Conservation (phyloP, 495 filamentous ascomycete species). For the Penicillium steckii region DNA sequence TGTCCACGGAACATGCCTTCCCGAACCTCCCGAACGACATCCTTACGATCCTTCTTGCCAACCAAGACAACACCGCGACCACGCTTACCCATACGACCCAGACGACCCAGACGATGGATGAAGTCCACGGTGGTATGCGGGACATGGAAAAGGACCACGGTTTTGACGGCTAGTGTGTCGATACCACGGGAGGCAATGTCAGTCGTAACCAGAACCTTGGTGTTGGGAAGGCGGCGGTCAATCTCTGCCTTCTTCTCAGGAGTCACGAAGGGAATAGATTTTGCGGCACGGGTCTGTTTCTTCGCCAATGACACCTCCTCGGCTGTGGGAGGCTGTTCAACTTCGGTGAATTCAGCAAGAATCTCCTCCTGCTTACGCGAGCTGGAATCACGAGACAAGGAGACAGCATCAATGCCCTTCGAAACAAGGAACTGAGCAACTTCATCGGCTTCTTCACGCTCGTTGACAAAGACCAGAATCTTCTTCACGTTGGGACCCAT, state of each 20-base stretch:
- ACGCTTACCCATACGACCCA: conserved; percentile 88
- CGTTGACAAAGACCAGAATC: conserved; percentile 96
- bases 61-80: conserved; percentile 88
- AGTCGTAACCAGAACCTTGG: conserved; percentile 89
- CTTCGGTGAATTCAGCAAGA: conserved; percentile 72
- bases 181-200: conserved; percentile 91
- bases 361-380: conserved; percentile 71
- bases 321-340: conserved; percentile 41
- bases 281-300: conserved; percentile 30
- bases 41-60: conserved; percentile 82
- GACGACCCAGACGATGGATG: conserved; percentile 88
- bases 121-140: conserved; percentile 96
- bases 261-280: conserved; percentile 33
- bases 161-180: conserved; percentile 87
- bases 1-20: conserved; percentile 92
- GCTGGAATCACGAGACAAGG: conserved; percentile 77
- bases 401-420: conserved; percentile 85
- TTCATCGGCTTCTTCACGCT: conserved; percentile 82
- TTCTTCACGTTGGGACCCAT: conserved; percentile 66
- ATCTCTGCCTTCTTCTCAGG: conserved; percentile 17
- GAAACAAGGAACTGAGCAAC: conserved; percentile 74
- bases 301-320: conserved; percentile 38
- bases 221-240: conserved; percentile 55
- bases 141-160: conserved; percentile 92
- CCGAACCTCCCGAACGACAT: conserved; percentile 88